A percentile compares a stretch with the other conserved stretches of the same genome.
Conservation (phyloP, 2,329 filamentous ascomycete genomes). For the Penicillium sp. region DNA sequence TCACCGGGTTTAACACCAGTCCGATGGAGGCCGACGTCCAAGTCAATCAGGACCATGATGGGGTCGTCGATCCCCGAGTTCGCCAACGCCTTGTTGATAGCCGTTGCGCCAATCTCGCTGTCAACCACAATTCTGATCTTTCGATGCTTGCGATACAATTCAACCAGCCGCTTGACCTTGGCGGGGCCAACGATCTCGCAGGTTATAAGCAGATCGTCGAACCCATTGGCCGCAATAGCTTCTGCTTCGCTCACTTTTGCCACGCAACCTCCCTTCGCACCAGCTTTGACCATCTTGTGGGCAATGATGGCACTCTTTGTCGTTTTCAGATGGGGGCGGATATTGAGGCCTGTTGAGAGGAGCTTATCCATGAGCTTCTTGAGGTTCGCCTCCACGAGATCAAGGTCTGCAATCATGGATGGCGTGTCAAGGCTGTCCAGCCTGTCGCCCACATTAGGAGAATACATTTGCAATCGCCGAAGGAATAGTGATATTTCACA, state of each 20-base stretch:
- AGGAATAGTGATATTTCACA: too few relatives aligned
- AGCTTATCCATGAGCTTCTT: slow-evolving; percentile 44
- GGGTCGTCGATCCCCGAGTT: slow-evolving; percentile 34
- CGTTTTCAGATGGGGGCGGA: slow-evolving; percentile 52
- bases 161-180: slow-evolving; percentile 47
- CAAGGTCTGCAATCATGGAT: slow-evolving; percentile 53
- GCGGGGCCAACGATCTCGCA: slow-evolving; percentile 47
- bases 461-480: slow-evolving; percentile 29
- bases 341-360: slow-evolving; percentile 43
- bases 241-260: slow-evolving; percentile 50
- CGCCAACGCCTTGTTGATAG: slow-evolving; percentile 44
- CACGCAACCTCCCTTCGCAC: slow-evolving; percentile 50
- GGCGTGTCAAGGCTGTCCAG: slow-evolving; percentile 50
- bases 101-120: slow-evolving; percentile 42
- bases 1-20: slow-evolving; percentile 46
- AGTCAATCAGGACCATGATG: slow-evolving; percentile 45
- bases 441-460: slow-evolving; percentile 41
- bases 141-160: slow-evolving; percentile 39
- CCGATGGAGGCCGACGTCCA: slow-evolving; percentile 50
- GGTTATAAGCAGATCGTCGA: slow-evolving; percentile 50
- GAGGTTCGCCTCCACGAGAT: slow-evolving; percentile 51
- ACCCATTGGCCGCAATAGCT: slow-evolving; percentile 41
- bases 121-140: slow-evolving; percentile 47
- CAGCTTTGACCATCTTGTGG: slow-evolving; percentile 42
- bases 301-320: slow-evolving; percentile 49